Percentiles rank a stretch among this genome's conserved stretches.
Conservation (phyloP, 2,329 filamentous ascomycete species). For the Penicillium expansum region DNA sequence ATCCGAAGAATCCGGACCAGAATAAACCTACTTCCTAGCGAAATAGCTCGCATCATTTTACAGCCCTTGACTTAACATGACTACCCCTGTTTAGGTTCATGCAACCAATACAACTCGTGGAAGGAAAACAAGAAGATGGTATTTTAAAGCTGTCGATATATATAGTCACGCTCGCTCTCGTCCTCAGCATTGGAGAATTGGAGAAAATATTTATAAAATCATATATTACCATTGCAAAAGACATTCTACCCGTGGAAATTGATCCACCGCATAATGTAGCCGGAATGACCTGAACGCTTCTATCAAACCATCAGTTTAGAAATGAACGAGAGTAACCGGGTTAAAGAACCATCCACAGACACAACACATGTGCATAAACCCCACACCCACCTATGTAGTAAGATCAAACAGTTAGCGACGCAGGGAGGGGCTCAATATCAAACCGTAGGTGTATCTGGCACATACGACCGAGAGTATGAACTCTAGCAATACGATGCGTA, state of each 20-base stretch:
- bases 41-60: neutral
- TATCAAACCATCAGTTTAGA: neutral
- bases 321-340: neutral
- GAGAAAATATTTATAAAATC: neutral
- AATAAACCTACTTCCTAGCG: neutral
- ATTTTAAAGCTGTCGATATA: too few relatives aligned
- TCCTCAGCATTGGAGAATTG: too few relatives aligned
- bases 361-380: neutral
- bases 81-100: neutral
- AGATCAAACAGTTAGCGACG: neutral
- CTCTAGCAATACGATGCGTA: neutral
- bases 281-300: neutral
- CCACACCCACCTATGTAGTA: neutral
- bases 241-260: neutral
- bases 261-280: neutral
- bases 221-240: neutral
- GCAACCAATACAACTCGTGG: neutral
- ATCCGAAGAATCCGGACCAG: neutral
- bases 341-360: too few relatives aligned
- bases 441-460: neutral
- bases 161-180: too few relatives aligned
- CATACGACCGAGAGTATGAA: neutral
- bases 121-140: too few relatives aligned
- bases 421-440: neutral
- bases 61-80: neutral